These are phyloP conservation scores for Pythium aquatile DNA, from an alignment of 352 stramenopile genomes.

Conservation along the genomic window DNA sequence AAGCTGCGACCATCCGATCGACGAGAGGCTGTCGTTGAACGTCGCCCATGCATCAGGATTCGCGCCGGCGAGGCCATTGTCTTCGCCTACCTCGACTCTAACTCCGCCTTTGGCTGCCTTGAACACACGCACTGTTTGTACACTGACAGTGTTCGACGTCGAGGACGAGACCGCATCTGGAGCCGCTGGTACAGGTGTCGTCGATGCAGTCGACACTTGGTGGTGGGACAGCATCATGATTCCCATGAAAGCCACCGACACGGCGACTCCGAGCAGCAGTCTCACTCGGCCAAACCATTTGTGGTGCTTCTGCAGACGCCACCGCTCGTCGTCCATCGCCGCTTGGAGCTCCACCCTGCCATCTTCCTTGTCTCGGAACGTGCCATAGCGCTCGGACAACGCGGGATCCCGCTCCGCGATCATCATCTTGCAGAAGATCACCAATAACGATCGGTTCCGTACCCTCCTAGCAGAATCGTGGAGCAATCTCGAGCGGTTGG, in stretches of 20 bases:
- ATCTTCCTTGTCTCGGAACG: constrained; percentile 21
- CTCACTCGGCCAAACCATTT: constrained; percentile 16
- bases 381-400: constrained; percentile 29
- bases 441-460: neutral
- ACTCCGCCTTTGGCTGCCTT: neutral
- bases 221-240: constrained; percentile 13
- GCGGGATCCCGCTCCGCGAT: constrained; percentile 11
- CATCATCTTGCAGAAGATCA: constrained; percentile 3
- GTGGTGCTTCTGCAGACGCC: constrained; percentile 21
- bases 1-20: constrained; percentile 53
- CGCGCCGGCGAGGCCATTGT: neutral
- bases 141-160: neutral
- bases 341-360: constrained; percentile 5
- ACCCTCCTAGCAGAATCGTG: neutral
- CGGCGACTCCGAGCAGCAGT: constrained; percentile 9
- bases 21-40: constrained; percentile 54
- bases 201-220: no score
- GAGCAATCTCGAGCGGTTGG: neutral
- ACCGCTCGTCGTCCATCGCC: constrained; percentile 23
- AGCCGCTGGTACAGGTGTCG: neutral
- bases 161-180: neutral
- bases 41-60: constrained; percentile 34
- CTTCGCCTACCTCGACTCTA: constrained; percentile 2
- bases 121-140: constrained; percentile 20
- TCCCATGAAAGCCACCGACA: constrained; percentile 8